phyloP scores from a whole-genome alignment of 192 early-diverging fungal genomes.

The Backusella tarrabulga region DNA sequence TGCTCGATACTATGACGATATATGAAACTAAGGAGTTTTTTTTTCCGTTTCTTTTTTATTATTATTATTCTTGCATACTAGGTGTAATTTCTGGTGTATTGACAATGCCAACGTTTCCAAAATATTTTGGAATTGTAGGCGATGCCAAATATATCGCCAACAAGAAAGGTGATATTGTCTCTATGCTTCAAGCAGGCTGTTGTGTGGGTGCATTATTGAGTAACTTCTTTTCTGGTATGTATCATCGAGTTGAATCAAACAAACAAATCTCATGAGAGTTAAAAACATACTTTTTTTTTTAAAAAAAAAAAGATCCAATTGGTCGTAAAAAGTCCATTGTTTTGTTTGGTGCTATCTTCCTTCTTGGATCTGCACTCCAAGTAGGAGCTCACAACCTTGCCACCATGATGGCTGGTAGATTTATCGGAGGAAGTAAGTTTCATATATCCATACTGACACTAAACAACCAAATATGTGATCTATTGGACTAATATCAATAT shows the following conservation, averaged over 20 bases:
- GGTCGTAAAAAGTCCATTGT: constrained; percentile 63
- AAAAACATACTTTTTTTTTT: background rate
- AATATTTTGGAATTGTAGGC: constrained; percentile 32
- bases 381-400: constrained; percentile 42
- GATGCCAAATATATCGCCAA: background rate
- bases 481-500: background rate
- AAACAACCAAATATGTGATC: background rate
- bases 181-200: constrained; percentile 36
- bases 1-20: background rate
- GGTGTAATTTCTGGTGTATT: constrained; percentile 61
- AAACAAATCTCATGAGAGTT: background rate
- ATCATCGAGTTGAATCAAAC: background rate
- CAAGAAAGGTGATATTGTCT: constrained; percentile 30
- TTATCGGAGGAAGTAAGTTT: constrained; percentile 59
- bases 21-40: background rate
- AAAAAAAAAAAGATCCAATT: constrained; percentile 43
- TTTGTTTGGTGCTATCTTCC: constrained; percentile 50
- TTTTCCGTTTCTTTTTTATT: background rate
- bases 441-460: background rate
- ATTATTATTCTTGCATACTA: background rate
- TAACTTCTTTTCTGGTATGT: constrained; percentile 39
- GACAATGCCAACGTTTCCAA: constrained; percentile 46
- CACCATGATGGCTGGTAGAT: constrained; percentile 65
- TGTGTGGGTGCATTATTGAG: constrained; percentile 40
- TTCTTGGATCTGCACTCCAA: constrained; percentile 66